Conservation (phyloP, 2,329 filamentous ascomycete genomes). For the Xylariaceae sp. region DNA sequence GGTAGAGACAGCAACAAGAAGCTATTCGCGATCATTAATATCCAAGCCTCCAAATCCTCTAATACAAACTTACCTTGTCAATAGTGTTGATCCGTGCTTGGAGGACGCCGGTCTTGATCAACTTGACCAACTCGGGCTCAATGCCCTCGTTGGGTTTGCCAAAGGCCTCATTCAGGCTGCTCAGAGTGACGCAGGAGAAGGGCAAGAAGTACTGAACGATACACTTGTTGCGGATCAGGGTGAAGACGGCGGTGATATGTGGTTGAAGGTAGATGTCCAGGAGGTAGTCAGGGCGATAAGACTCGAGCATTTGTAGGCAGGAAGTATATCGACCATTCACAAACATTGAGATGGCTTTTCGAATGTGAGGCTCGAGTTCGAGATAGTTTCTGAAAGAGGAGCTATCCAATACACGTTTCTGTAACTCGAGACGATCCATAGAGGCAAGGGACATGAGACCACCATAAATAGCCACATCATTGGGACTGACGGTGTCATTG, state of each 20-base stretch:
- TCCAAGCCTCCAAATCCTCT: background rate
- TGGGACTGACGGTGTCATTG: conserved; percentile 70
- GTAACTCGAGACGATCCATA: conserved; percentile 75
- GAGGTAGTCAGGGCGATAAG: conserved; percentile 80
- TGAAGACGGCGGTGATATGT: conserved; percentile 68
- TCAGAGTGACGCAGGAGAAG: conserved; percentile 80
- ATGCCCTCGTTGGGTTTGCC: conserved; percentile 58
- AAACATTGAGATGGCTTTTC: conserved; percentile 85
- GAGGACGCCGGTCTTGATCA: conserved; percentile 71
- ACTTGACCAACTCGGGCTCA: conserved; percentile 68
- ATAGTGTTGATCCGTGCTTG: conserved; percentile 82
- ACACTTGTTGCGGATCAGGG: conserved; percentile 77
- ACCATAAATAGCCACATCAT: conserved; percentile 90
- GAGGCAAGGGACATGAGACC: conserved; percentile 85
- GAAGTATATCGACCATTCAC: conserved; percentile 84
- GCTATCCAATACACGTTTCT: conserved; percentile 74
- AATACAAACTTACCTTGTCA: conserved; percentile 52
- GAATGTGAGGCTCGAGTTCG: conserved; percentile 89
- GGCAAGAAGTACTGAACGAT: conserved; percentile 91
- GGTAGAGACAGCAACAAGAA: conserved; percentile 68
- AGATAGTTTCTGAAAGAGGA: conserved; percentile 78
- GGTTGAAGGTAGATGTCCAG: conserved; percentile 81
- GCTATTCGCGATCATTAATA: conserved; percentile 35
- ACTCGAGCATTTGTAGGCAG: conserved; percentile 78
- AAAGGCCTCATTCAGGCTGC: conserved; percentile 75